Evolutionary conservation across 352 stramenopile genomes (phyloP).

Genomic region (Phytophthora tentaculata): DNA sequence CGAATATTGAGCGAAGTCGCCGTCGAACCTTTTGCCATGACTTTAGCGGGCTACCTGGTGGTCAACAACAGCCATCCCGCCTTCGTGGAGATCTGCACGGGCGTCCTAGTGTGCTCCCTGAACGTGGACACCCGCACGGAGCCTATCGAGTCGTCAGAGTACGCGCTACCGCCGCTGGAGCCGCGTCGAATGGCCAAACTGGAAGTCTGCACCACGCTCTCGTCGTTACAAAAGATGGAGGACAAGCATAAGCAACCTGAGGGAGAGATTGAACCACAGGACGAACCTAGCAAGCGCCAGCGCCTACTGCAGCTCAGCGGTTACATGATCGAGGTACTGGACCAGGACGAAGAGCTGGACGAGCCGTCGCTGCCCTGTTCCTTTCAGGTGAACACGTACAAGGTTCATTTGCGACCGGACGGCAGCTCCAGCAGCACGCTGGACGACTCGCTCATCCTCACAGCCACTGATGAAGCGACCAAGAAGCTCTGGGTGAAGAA

Average conservation of each 20-base stretch:
- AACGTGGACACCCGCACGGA: slow-evolving; percentile 8
- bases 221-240: slow-evolving; percentile 39
- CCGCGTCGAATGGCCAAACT: slow-evolving; percentile 49
- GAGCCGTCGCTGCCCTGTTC: slow-evolving; percentile 51
- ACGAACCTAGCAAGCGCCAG: slow-evolving; percentile 25
- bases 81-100: slow-evolving; percentile 67
- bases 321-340: slow-evolving; percentile 62
- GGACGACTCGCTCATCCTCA: slow-evolving; percentile 60
- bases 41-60: slow-evolving; percentile 71
- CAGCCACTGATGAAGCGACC: slow-evolving; percentile 45
- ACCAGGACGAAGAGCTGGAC: slow-evolving; percentile 52
- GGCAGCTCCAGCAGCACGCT: slow-evolving; percentile 39
- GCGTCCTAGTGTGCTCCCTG: slow-evolving; percentile 55
- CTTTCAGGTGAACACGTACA: slow-evolving; percentile 79
- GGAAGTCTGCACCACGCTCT: slow-evolving; percentile 21
- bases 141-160: slow-evolving; percentile 1
- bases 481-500: slow-evolving; percentile 75
- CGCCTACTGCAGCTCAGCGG: slow-evolving; percentile 70
- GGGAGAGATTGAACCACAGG: slow-evolving; percentile 26
- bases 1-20: slow-evolving; percentile 14
- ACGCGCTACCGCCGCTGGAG: slow-evolving; percentile 51
- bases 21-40: slow-evolving; percentile 44
- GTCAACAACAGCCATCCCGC: slow-evolving; percentile 58
- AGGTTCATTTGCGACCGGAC: slow-evolving; percentile 35
- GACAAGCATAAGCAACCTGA: slow-evolving; percentile 27